Conservation (phyloP, 2,329 filamentous ascomycete species). For the Plectosphaerella plurivora region DNA sequence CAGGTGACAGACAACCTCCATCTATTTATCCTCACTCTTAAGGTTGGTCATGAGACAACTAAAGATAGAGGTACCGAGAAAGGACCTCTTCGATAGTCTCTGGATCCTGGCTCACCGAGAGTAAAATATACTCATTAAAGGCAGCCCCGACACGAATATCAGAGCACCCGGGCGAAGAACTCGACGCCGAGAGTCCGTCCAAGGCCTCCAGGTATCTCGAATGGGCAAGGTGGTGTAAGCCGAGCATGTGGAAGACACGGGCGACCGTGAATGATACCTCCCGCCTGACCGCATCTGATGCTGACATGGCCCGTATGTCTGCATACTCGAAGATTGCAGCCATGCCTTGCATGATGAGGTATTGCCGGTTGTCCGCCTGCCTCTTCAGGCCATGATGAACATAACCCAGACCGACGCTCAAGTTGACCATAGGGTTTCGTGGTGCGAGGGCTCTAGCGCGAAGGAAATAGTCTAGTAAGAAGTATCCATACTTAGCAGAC, state of each 20-base stretch:
- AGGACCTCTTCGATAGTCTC: background rate
- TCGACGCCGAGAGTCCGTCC: background rate
- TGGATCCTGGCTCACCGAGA: conserved; percentile 18
- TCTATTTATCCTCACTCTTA: too few species aligned
- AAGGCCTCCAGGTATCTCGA: conserved; percentile 10
- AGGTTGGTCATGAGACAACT: too few species aligned
- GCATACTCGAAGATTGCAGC: conserved; percentile 70
- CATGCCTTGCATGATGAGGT: conserved; percentile 79
- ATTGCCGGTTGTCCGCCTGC: conserved; percentile 85
- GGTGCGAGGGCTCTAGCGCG: conserved; percentile 71
- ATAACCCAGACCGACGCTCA: conserved; percentile 80
- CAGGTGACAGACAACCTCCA: too few species aligned
- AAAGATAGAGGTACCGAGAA: background rate
- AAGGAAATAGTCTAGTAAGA: conserved; percentile 68
- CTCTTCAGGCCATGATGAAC: conserved; percentile 87
- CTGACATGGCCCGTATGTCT: conserved; percentile 49
- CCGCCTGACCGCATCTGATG: conserved; percentile 44
- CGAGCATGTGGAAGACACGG: conserved; percentile 59
- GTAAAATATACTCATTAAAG: conserved; percentile 17
- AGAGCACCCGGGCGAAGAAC: background rate
- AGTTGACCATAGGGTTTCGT: conserved; percentile 70
- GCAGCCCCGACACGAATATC: conserved; percentile 9
- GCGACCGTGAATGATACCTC: conserved; percentile 82
- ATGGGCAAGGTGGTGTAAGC: conserved; percentile 14
- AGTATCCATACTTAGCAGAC: background rate